Evolutionary conservation across 2,329 filamentous ascomycete species (phyloP).

Genomic region (Fusarium heterosporum): DNA sequence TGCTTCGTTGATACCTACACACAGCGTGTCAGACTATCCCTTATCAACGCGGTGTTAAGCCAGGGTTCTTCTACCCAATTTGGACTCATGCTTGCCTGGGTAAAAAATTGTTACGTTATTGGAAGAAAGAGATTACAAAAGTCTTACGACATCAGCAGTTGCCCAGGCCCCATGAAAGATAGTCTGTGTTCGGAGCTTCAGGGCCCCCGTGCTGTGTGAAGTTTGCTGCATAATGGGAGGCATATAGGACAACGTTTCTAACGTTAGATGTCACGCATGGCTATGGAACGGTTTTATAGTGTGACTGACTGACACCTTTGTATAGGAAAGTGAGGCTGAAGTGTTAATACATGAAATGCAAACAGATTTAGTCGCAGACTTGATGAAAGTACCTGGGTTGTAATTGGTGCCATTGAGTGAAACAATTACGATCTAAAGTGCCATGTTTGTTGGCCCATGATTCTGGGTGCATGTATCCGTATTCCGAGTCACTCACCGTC

Average conservation of each 20-base stretch:
- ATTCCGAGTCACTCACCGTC: neutral
- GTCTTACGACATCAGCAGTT: constrained; percentile 22
- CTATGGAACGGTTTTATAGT: constrained; percentile 13
- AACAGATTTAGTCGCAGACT: neutral
- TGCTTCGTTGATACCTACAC: too few relatives aligned
- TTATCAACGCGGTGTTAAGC: too few relatives aligned
- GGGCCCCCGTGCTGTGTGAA: neutral
- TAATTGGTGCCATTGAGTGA: neutral
- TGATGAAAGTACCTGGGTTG: neutral
- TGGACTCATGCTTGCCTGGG: neutral
- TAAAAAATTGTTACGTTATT: constrained; percentile 3
- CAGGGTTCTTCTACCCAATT: neutral
- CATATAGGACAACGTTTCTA: constrained; percentile 2
- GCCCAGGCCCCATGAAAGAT: neutral
- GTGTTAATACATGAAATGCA: neutral
- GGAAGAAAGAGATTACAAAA: constrained; percentile 22
- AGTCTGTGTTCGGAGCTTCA: constrained; percentile 4
- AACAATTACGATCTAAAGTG: neutral
- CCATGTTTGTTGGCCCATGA: neutral
- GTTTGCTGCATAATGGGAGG: constrained; percentile 9
- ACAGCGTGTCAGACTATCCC: too few relatives aligned
- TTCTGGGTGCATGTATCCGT: neutral
- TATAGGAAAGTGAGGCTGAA: constrained; percentile 2
- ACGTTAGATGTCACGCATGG: neutral
- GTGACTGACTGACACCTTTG: neutral